Evolutionary conservation across 495 filamentous ascomycete genomes (phyloP).

Genomic region (Xylaria scruposa): DNA sequence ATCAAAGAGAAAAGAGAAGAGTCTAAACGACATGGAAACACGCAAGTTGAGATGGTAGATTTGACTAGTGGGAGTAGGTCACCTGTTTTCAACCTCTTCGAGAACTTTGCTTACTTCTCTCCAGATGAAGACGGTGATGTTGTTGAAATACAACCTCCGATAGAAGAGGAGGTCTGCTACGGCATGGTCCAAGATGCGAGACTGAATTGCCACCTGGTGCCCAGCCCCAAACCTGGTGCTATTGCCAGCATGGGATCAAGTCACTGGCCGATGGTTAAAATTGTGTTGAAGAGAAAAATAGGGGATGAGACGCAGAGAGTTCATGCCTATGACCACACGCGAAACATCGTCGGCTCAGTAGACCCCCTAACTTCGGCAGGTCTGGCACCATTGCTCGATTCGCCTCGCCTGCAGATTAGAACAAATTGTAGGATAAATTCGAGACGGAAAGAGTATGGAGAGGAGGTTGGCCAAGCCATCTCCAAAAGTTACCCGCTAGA

Average conservation of each 20-base stretch:
- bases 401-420: conserved; percentile 61
- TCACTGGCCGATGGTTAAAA: conserved; percentile 76
- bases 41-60: conserved; percentile 63
- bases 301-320: conserved; percentile 65
- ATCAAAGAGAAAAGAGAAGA: conserved; percentile 63
- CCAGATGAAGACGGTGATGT: conserved; percentile 61
- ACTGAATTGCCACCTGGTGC: conserved; percentile 72
- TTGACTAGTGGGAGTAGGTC: conserved; percentile 62
- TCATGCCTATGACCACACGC: conserved; percentile 71
- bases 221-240: conserved; percentile 64
- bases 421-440: conserved; percentile 70
- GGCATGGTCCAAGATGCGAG: conserved; percentile 75
- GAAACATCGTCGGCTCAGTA: conserved; percentile 73
- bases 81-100: neutral
- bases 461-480: conserved; percentile 59
- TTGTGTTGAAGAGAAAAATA: conserved; percentile 63
- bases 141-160: conserved; percentile 49
- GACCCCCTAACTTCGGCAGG: conserved; percentile 71
- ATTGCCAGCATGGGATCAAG: conserved; percentile 54
- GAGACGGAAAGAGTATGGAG: conserved; percentile 61
- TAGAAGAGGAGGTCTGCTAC: conserved; percentile 78
- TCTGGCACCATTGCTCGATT: conserved; percentile 75
- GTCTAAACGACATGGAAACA: conserved; percentile 41
- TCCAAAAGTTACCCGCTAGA: conserved; percentile 63
- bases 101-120: conserved; percentile 25